phyloP scores from a whole-genome alignment of 495 filamentous ascomycete species.

The Aspergillus conjunctus region DNA sequence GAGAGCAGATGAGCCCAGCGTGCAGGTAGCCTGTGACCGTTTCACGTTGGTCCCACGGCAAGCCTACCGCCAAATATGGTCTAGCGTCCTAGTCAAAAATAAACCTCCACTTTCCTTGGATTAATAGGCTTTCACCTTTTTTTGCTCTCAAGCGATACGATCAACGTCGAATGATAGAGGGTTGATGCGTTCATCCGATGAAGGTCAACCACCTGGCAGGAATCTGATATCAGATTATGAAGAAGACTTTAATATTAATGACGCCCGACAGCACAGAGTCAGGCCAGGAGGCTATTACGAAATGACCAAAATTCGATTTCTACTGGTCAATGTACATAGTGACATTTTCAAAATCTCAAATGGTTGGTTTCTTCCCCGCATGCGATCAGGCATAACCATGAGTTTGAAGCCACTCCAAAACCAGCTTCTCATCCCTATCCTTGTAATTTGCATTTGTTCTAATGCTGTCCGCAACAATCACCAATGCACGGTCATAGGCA shows the following conservation, averaged over 20 bases:
- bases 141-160: too few species aligned
- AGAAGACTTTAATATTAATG: too few species aligned
- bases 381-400: constrained; percentile 57
- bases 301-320: too few species aligned
- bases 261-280: too few species aligned
- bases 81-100: constrained; percentile 24
- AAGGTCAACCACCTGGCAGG: too few species aligned
- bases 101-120: constrained; percentile 26
- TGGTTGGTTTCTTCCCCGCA: constrained; percentile 2
- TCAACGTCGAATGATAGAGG: too few species aligned
- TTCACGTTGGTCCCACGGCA: constrained; percentile 25
- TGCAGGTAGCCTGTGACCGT: constrained; percentile 34
- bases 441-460: constrained; percentile 75
- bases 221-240: too few species aligned
- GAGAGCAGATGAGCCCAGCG: constrained; percentile 36
- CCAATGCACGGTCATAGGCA: constrained; percentile 76
- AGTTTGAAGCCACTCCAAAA: constrained; percentile 70
- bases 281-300: too few species aligned
- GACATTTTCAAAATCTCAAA: background rate
- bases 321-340: background rate
- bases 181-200: too few species aligned
- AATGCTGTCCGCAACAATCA: constrained; percentile 79
- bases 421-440: constrained; percentile 64
- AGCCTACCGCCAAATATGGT: constrained; percentile 18
- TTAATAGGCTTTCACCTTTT: background rate